Percentiles rank a stretch among this genome's conserved stretches.
phyloP scores from a whole-genome alignment of 257 asterid genomes.

The Plantago major region DNA sequence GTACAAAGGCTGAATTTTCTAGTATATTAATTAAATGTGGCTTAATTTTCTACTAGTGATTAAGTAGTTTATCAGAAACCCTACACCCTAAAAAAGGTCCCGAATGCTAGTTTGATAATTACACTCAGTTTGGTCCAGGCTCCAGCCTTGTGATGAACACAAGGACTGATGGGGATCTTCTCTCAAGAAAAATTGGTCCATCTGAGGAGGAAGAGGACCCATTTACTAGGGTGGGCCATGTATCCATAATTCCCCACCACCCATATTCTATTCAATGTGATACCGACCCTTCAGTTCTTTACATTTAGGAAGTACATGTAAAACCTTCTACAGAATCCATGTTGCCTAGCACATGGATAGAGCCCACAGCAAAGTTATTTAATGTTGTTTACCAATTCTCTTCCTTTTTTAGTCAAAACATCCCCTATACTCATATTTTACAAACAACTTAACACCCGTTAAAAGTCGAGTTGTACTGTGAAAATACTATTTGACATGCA shows the following conservation, averaged over 20 bases:
- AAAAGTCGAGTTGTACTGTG: too few species aligned
- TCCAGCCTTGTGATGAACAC: constrained; percentile 15
- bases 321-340: constrained; percentile 32
- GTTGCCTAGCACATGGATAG: constrained; percentile 63
- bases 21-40: constrained; percentile 7
- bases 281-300: constrained; percentile 49
- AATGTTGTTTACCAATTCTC: background rate
- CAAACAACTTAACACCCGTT: too few species aligned
- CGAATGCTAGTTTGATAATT: too few species aligned
- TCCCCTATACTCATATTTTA: background rate
- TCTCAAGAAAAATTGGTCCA: constrained; percentile 48
- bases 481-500: too few species aligned
- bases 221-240: constrained; percentile 55
- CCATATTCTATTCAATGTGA: constrained; percentile 57
- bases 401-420: constrained; percentile 1
- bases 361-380: constrained; percentile 15
- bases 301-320: constrained; percentile 38
- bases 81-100: background rate
- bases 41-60: background rate
- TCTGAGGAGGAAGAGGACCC: constrained; percentile 31
- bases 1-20: constrained; percentile 15
- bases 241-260: constrained; percentile 50
- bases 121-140: constrained; percentile 20
- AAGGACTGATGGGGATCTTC: constrained; percentile 26
- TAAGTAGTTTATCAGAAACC: background rate